Base-by-base conservation (phyloP, 1,284 basidiomycete genomes). In the Malassezia dermatis region DNA sequence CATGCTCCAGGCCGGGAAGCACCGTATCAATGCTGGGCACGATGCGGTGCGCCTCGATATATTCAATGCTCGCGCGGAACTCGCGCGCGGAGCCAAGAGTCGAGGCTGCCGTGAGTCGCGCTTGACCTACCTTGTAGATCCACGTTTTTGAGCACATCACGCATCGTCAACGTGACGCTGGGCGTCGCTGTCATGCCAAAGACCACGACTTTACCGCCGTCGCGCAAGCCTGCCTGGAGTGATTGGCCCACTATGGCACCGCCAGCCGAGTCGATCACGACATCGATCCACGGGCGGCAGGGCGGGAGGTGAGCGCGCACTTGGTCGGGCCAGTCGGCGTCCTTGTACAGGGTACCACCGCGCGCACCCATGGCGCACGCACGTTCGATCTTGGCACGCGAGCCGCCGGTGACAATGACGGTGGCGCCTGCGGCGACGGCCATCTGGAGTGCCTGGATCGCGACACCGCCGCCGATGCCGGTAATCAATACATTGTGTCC, bases 1-100 rank as follows among this genome's bases (percentile, higher is more conserved):
- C 83, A 2, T 78, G 73, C 58, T 84, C 84, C 30, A 89, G 77
- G 0, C 85, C 85, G 42, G 83, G 77, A 11, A 89, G 70, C 19
- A 87, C 80, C 51, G 82, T 80, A n/a, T 85, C 85, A 4, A 90
- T 81, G 44, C 84, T 77, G 1, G 88, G 87, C 2, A 81, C 77
- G 59, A 90, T 83, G 42, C 77, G 78, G 62, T 88, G 83, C 65
- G 82, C 70, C 4, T 78, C 77, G 28, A 89, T 75, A 75, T 90
- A 89, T 15, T 77, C 75, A 0, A 87, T 85, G 21, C 85, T 85
- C 31, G 83, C 80, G 49, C 79, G 72, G 53, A 90, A 80, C 76
- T 90, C 88, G 52, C 81, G 78, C 52, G 80, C 80, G n/a, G 86
- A 88, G 12, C 87, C 88, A 85, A 90, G 87, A 19, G 85, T 88